These are phyloP conservation scores for Euclidium syriacum DNA, from an alignment of 345 rosid genomes.

Conservation along the genomic window DNA sequence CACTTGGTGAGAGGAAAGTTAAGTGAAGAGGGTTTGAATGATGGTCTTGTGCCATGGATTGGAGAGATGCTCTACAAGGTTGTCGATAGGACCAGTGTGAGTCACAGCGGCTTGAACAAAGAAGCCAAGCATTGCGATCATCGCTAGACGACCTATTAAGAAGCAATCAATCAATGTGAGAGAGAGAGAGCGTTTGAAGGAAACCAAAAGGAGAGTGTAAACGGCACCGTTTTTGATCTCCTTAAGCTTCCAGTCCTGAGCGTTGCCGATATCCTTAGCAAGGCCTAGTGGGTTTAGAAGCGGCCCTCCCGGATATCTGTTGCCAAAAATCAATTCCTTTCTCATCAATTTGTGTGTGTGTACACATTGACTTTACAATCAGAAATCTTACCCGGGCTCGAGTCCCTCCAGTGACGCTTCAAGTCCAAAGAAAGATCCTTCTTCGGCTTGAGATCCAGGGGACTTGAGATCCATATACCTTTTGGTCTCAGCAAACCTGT, in stretches of 20 bases:
- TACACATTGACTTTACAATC: neutral
- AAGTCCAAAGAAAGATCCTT: conserved; percentile 80
- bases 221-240: conserved; percentile 80
- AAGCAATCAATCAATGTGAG: neutral
- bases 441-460: conserved; percentile 86
- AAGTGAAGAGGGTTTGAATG: conserved; percentile 66
- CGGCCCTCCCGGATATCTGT: conserved; percentile 97
- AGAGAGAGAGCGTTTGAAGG: neutral
- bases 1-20: neutral
- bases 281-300: conserved; percentile 84
- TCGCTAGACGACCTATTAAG: conserved; percentile 74
- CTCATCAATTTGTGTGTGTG: too few species aligned
- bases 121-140: conserved; percentile 88
- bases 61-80: conserved; percentile 79
- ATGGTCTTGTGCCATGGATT: conserved; percentile 92
- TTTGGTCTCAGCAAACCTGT: conserved; percentile 77
- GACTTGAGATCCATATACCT: conserved; percentile 77
- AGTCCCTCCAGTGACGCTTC: conserved; percentile 78
- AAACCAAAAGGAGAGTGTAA: neutral
- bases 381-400: conserved; percentile 64
- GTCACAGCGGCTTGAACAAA: conserved; percentile 87
- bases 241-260: conserved; percentile 76
- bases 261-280: conserved; percentile 68
- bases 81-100: conserved; percentile 85
- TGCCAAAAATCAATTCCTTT: neutral